Conservation (phyloP, 352 stramenopile genomes). For the Phytopythium litorale region DNA sequence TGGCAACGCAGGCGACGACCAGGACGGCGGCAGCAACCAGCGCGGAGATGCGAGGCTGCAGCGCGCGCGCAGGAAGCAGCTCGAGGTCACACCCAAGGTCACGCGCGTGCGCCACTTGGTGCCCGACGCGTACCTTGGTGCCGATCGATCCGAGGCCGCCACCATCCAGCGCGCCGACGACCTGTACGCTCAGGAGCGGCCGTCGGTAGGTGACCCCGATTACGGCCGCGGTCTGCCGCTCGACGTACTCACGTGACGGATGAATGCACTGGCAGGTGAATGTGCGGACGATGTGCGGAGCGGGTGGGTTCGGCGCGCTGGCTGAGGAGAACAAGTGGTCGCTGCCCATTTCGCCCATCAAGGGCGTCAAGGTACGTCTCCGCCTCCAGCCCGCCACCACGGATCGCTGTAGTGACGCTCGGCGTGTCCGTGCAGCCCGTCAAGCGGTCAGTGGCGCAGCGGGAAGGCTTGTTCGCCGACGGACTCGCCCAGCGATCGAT, state of each 20-base stretch:
- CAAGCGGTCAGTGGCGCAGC: constrained; percentile 10
- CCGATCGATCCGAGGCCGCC: constrained; percentile 14
- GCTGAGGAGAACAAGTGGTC: constrained; percentile 9
- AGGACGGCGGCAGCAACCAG: neutral
- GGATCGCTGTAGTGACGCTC: neutral
- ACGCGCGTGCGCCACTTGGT: constrained; percentile 29
- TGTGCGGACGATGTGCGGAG: neutral
- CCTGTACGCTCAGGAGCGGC: constrained; percentile 35
- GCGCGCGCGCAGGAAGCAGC: constrained; percentile 24
- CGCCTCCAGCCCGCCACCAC: neutral
- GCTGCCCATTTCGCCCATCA: constrained; percentile 51
- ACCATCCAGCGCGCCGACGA: constrained; percentile 26
- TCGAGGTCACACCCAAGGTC: constrained; percentile 41
- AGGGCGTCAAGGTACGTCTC: constrained; percentile 23
- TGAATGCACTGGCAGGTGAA: neutral
- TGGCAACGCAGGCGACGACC: neutral
- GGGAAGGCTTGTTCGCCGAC: constrained; percentile 47
- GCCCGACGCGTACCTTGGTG: constrained; percentile 23
- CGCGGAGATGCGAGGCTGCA: neutral
- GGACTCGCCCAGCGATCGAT: constrained; percentile 42
- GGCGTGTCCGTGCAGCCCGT: constrained; percentile 4
- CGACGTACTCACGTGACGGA: neutral
- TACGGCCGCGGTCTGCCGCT: neutral
- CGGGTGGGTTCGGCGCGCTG: neutral
- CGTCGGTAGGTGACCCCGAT: neutral